These are phyloP conservation scores for Hypoxylon sp. DNA, from an alignment of 2,329 filamentous ascomycete genomes.

Conservation along the genomic window DNA sequence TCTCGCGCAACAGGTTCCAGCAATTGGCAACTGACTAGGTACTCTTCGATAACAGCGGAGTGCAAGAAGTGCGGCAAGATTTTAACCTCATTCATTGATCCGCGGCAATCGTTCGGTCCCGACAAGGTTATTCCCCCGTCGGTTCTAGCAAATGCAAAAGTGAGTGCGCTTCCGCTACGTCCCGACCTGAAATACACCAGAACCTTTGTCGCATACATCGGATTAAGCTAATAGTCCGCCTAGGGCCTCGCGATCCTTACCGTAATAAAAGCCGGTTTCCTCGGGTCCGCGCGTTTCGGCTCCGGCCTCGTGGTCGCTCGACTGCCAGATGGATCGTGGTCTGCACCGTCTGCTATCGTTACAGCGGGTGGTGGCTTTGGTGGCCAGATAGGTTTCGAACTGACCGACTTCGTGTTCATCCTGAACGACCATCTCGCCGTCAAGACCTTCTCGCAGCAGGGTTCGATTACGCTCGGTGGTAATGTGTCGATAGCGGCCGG, in stretches of 20 bases:
- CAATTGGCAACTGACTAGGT: constrained; percentile 31
- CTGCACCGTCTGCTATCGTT: constrained; percentile 82
- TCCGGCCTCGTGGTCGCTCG: constrained; percentile 85
- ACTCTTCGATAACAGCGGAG: constrained; percentile 73
- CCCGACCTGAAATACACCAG: constrained; percentile 11
- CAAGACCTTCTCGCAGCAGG: constrained; percentile 91
- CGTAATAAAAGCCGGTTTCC: constrained; percentile 87
- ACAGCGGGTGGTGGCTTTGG: constrained; percentile 86
- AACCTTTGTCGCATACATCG: constrained; percentile 14
- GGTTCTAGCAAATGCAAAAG: constrained; percentile 91
- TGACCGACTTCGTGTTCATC: constrained; percentile 98
- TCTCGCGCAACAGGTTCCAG: constrained; percentile 13
- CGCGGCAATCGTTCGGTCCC: constrained; percentile 90
- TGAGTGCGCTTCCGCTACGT: constrained; percentile 52
- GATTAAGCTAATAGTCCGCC: constrained; percentile 11
- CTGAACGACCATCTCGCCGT: constrained; percentile 92
- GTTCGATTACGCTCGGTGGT: constrained; percentile 90
- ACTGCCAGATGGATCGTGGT: constrained; percentile 82
- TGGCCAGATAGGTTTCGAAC: constrained; percentile 86
- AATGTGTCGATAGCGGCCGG: constrained; percentile 97
- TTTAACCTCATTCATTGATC: constrained; percentile 92
- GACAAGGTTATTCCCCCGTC: constrained; percentile 97
- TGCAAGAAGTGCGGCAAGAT: constrained; percentile 98
- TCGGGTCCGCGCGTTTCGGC: constrained; percentile 84
- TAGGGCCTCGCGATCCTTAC: constrained; percentile 86